Conservation (phyloP, 768 basidiomycete species). For the Pleurotus djamor region DNA sequence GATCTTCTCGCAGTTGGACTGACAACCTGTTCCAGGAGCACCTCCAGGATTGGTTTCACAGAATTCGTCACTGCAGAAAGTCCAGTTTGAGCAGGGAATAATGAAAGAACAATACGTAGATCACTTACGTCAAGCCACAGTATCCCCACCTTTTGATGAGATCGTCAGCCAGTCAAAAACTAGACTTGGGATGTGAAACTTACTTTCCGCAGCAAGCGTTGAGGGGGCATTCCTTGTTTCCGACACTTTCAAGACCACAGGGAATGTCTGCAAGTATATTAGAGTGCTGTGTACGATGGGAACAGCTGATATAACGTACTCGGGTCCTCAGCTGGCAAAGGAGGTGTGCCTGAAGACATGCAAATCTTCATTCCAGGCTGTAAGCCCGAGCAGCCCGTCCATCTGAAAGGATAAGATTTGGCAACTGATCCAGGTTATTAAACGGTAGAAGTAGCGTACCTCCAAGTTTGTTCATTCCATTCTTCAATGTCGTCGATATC, state of each 20-base stretch:
- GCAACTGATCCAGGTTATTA: neutral
- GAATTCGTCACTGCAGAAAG: neutral
- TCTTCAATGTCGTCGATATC: neutral
- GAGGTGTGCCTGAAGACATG: neutral
- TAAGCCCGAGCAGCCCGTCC: neutral
- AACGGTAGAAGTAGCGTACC: neutral
- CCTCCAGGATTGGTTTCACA: conserved; percentile 1
- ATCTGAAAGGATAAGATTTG: neutral
- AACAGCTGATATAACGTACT: neutral
- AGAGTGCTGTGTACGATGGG: neutral
- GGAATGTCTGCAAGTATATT: conserved; percentile 7
- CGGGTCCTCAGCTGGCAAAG: neutral
- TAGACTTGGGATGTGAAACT: neutral
- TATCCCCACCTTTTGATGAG: neutral
- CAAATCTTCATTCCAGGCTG: neutral
- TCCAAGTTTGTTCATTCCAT: neutral
- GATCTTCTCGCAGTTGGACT: neutral
- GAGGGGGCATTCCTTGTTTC: conserved; percentile 11
- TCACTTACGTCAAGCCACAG: neutral
- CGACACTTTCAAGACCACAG: conserved; percentile 12
- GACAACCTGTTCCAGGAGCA: conserved; percentile 5
- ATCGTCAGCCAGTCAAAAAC: neutral
- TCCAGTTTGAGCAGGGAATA: neutral
- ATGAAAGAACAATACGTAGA: neutral
- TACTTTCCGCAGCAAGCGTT: conserved; percentile 13